These are phyloP conservation scores for Dujonia santamariae DNA, from an alignment of 1,139 yeast genomes.

Conservation along the genomic window DNA sequence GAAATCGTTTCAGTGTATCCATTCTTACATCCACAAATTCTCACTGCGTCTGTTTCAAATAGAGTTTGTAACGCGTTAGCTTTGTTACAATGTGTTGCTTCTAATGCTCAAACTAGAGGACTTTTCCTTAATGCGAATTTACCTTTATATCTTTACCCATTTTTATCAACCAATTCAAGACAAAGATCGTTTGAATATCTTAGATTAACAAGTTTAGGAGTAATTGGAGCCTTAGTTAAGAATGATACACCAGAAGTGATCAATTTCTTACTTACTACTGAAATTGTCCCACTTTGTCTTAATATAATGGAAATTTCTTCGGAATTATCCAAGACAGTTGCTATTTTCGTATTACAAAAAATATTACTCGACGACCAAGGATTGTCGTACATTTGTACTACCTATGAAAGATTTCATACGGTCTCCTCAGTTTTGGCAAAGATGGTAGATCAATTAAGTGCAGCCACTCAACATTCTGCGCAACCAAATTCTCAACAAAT, in stretches of 20 bases:
- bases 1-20: slow-evolving; percentile 93
- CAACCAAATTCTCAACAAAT: slow-evolving; percentile 3
- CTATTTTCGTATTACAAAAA: slow-evolving; percentile 91
- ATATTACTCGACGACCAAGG: slow-evolving; percentile 91
- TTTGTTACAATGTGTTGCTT: slow-evolving; percentile 91
- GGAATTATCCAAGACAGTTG: slow-evolving; percentile 92
- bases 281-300: slow-evolving; percentile 89
- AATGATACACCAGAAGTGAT: slow-evolving; percentile 96
- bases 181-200: slow-evolving; percentile 92
- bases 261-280: slow-evolving; percentile 84
- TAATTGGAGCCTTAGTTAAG: slow-evolving; percentile 93
- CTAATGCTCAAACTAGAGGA: slow-evolving; percentile 86
- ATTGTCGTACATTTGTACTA: slow-evolving; percentile 86
- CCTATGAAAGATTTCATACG: slow-evolving; percentile 91
- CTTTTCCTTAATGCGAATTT: slow-evolving; percentile 85
- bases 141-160: slow-evolving; percentile 90
- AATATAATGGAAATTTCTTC: slow-evolving; percentile 96
- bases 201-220: slow-evolving; percentile 89
- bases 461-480: slow-evolving; percentile 36
- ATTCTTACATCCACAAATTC: slow-evolving; percentile 77
- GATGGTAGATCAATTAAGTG: slow-evolving; percentile 79
- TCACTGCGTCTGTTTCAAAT: slow-evolving; percentile 85
- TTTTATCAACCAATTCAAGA: slow-evolving; percentile 85
- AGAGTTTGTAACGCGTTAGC: slow-evolving; percentile 96
- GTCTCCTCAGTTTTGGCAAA: slow-evolving; percentile 84